phyloP scores from a whole-genome alignment of 2,329 filamentous ascomycete genomes.

The Basipetospora chlamydospora region DNA sequence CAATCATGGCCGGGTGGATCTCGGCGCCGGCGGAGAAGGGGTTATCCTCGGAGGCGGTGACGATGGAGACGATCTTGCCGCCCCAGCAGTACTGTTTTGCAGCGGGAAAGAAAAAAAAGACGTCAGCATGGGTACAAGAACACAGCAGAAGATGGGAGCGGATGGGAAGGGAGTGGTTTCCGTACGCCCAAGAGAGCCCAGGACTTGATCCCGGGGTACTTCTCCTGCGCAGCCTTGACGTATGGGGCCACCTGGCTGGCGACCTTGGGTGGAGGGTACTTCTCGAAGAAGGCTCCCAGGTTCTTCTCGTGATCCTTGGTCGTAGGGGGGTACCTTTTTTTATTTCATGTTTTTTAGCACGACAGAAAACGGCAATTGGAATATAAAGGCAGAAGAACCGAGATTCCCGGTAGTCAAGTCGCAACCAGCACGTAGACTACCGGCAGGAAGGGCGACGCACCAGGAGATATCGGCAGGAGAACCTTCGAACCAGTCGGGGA shows the following conservation, averaged over 20 bases:
- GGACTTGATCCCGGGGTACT: constrained; percentile 39
- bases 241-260: constrained; percentile 38
- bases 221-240: constrained; percentile 34
- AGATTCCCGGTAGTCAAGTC: too few relatives aligned
- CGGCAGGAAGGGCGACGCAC: constrained; percentile 14
- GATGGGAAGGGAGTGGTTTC: neutral
- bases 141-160: neutral
- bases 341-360: too few relatives aligned
- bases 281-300: constrained; percentile 42
- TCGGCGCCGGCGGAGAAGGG: constrained; percentile 39
- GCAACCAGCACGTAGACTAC: neutral
- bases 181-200: constrained; percentile 48
- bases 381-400: too few relatives aligned
- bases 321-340: constrained; percentile 45
- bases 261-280: constrained; percentile 30
- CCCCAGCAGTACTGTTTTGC: constrained; percentile 50
- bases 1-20: constrained; percentile 49
- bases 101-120: neutral
- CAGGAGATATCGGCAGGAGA: constrained; percentile 42
- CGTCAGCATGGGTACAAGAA: neutral
- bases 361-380: too few relatives aligned
- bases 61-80: constrained; percentile 47
- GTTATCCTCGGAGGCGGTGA: constrained; percentile 32
- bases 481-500: constrained; percentile 84
- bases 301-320: constrained; percentile 48